Evolutionary conservation across 2,329 filamentous ascomycete genomes (phyloP), one percentile per base, ranked within the genome.

Genomic region (Dothideomycetes sp.): DNA sequence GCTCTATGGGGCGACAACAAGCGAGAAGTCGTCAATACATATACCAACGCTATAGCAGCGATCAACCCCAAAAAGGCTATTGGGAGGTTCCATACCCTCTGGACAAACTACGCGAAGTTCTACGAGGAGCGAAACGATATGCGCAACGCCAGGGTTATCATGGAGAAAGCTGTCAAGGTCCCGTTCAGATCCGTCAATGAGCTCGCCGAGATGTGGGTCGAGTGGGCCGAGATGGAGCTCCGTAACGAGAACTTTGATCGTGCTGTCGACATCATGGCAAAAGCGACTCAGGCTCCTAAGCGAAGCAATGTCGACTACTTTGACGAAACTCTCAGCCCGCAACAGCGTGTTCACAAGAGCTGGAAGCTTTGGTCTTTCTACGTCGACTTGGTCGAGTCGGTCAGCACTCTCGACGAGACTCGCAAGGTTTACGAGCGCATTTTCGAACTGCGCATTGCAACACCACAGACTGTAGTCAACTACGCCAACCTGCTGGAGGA

Each of bases 341-440:
- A 98, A 59, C 91, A 96, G 65, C 78, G 93, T 47, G 84, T 98
- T 3, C 91, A 98, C 67, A 98, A 98, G 70, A 94, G 86, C 58
- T 98, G 91, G 91, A 98, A 96, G 61, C 67, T 98, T 9, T 98
- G 91, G 91, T 94, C 87, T 63, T 98, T 98, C 68, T 98, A 98
- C 54, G 88, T 98, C 28, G 91, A 98, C 59, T 75, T 98, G 1
- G 88, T 98, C 3, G 91, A 98, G 61, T 94, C 87, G 60, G 88
- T 95, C 22, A 82, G 84, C 46, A 85, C 83, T 0, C 64, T 98
- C 12, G 87, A 94, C 16, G 89, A 96, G 63, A 95, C 89, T 0
- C 84, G 79, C 59, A 89, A 86, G 59, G 81, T 96, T 2, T 98
- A 98, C 62, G 91, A 98, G 60, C 76, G 91, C 42, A 96, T 98